Conservation (phyloP, 1,139 yeast genomes). For the Suhomyces terraborum region DNA sequence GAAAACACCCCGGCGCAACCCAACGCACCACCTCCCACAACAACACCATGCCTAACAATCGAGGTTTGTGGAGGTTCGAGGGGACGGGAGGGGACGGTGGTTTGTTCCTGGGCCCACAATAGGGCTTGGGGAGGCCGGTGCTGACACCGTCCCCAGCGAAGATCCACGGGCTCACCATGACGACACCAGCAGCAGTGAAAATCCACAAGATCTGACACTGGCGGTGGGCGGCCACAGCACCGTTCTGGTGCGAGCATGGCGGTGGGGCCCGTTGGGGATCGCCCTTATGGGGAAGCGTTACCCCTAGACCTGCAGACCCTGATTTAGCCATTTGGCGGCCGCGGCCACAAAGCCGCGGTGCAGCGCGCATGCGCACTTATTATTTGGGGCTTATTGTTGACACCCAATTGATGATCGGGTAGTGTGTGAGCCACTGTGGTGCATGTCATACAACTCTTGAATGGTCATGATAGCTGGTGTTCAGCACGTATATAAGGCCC, state of each 20-base stretch:
- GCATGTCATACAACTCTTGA: no score
- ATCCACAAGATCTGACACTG: no score
- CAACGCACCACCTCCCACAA: no score
- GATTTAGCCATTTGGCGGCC: slow-evolving; percentile 5
- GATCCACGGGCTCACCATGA: no score
- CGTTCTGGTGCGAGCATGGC: no score
- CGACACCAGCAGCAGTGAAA: no score
- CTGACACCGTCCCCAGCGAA: no score
- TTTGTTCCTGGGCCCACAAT: background rate
- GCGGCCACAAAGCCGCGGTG: slow-evolving; percentile 4
- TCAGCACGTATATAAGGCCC: slow-evolving; percentile 1
- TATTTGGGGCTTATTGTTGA: slow-evolving; percentile 4
- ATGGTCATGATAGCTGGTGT: no score
- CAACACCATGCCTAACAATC: no score
- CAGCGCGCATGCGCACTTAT: slow-evolving; percentile 5
- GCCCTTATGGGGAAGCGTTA: background rate
- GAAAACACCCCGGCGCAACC: no score
- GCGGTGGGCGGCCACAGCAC: no score
- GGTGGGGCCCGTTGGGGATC: background rate
- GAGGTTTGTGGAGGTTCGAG: background rate
- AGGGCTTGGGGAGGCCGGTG: no score
- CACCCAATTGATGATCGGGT: slow-evolving; percentile 1
- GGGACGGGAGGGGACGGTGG: background rate
- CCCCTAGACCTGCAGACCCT: slow-evolving; percentile 8
- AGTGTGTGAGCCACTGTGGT: slow-evolving; percentile 1